Evolutionary conservation across 148 eudicot genomes (phyloP), one percentile per base, ranked within the genome.

Genomic region (Nepenthes gracilis): DNA sequence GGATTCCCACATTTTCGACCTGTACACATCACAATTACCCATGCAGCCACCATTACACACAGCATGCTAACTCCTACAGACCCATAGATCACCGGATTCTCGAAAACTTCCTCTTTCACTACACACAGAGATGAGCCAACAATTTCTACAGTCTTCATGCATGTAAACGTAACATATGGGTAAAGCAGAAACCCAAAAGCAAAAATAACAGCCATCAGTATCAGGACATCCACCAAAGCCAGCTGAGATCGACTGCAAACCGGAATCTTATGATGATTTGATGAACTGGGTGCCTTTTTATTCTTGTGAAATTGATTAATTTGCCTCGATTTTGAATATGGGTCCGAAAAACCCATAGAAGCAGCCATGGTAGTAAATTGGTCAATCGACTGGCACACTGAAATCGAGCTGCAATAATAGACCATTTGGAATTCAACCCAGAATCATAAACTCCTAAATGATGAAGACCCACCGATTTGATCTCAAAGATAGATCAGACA

Each of bases 131-230:
- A 67, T 23, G 69, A 66, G 35, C 57, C 68, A 38, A 71, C 55
- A 58, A 83, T 64, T 55, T 79, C 80, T 4, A 74, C n/a, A 12
- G 51, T 9, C 54, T 58, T 71, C 12, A 12, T 12, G 12, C 62
- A 78, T 36, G 83, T 55, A 38, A 76, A 53, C 35, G 55, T 77
- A 33, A 70, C 78, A 62, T 70, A 85, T 2, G 92, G 97, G 69
- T 72, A 90, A 9, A 90, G 62, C 57, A 90, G 62, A 67, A 81
- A 79, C 66, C 91, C 95, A 59, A 72, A 79, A 43, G 97, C 88
- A 37, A 84, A 73, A 55, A 87, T 60, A 33, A 85, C 97, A 57
- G 91, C 88, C 52, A 87, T 79, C 61, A 83, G 57, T 72, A 87
- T 81, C 47, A 85, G 43, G 47, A 85, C 65, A 79, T 90, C 97